phyloP scores from a whole-genome alignment of 352 stramenopile genomes.

The Phytopythium helicoides region DNA sequence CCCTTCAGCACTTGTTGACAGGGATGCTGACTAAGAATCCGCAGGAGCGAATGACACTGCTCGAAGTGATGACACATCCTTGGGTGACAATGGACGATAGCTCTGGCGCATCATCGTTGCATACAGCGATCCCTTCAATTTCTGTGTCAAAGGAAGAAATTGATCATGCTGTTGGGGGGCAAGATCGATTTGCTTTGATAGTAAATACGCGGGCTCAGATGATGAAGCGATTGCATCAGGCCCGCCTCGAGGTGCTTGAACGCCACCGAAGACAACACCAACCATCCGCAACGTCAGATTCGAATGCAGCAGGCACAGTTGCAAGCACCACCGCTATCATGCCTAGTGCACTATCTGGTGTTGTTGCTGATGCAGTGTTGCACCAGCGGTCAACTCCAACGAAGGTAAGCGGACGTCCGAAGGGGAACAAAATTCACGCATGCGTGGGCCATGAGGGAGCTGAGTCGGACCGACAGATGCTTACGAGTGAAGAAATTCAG shows the following conservation, averaged over 20 bases:
- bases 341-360: conserved; percentile 8
- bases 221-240: conserved; percentile 52
- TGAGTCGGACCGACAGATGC: conserved; percentile 27
- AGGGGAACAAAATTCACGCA: conserved; percentile 34
- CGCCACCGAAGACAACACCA: conserved; percentile 10
- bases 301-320: no score
- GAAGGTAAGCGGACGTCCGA: conserved; percentile 2
- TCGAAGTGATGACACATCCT: conserved; percentile 72
- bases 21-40: conserved; percentile 71
- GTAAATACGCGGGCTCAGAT: conserved; percentile 73
- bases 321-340: no score
- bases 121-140: conserved; percentile 35
- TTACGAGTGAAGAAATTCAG: conserved; percentile 63
- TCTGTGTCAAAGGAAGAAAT: conserved; percentile 80
- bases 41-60: conserved; percentile 48
- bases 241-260: conserved; percentile 33
- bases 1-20: conserved; percentile 51
- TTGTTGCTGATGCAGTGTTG: conserved; percentile 5
- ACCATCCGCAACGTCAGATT: background rate
- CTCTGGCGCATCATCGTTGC: conserved; percentile 11
- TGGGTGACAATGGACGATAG: conserved; percentile 77
- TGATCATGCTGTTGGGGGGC: conserved; percentile 53
- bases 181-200: conserved; percentile 58
- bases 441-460: conserved; percentile 4
- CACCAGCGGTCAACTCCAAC: conserved; percentile 1